Evolutionary conservation across 2,329 filamentous ascomycete genomes (phyloP).

Genomic region (Aspergillus sp.): DNA sequence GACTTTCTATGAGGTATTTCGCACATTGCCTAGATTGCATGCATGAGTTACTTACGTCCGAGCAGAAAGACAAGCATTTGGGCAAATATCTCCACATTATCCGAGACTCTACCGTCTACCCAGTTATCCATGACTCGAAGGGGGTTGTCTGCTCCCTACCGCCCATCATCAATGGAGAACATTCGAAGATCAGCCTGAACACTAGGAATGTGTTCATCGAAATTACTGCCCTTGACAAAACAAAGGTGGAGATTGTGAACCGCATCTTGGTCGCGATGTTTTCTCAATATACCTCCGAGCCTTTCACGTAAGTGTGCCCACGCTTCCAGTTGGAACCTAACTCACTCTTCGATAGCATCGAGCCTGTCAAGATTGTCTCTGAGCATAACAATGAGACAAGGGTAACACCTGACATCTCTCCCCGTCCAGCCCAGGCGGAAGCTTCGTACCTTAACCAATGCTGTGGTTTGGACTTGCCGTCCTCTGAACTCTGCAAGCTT

Average conservation of each 20-base stretch:
- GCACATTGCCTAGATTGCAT: neutral
- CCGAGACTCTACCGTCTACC: conserved; percentile 84
- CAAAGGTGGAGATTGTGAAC: conserved; percentile 90
- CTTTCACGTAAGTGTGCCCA: conserved; percentile 55
- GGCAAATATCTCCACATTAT: conserved; percentile 90
- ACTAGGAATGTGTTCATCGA: conserved; percentile 96
- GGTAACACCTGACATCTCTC: conserved; percentile 69
- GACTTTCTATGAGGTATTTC: conserved; percentile 67
- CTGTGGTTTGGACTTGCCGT: conserved; percentile 68
- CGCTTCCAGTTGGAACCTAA: conserved; percentile 1
- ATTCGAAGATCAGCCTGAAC: conserved; percentile 87
- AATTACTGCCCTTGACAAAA: conserved; percentile 89
- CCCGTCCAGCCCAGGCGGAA: conserved; percentile 69
- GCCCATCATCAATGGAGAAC: conserved; percentile 94
- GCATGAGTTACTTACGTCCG: conserved; percentile 7
- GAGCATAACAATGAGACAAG: conserved; percentile 80
- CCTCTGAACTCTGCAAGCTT: conserved; percentile 66
- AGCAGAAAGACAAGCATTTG: conserved; percentile 77
- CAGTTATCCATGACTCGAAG: conserved; percentile 88
- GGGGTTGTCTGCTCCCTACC: conserved; percentile 82
- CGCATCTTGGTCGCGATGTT: conserved; percentile 98
- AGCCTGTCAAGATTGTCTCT: conserved; percentile 86
- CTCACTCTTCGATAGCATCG: conserved; percentile 45
- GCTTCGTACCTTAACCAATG: conserved; percentile 90
- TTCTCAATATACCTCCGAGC: conserved; percentile 76